Percentiles rank a stretch among this genome's conserved stretches.
These are phyloP conservation scores for Hebeloma cylindrosporum DNA, from an alignment of 768 basidiomycete species.

Conservation along the genomic window DNA sequence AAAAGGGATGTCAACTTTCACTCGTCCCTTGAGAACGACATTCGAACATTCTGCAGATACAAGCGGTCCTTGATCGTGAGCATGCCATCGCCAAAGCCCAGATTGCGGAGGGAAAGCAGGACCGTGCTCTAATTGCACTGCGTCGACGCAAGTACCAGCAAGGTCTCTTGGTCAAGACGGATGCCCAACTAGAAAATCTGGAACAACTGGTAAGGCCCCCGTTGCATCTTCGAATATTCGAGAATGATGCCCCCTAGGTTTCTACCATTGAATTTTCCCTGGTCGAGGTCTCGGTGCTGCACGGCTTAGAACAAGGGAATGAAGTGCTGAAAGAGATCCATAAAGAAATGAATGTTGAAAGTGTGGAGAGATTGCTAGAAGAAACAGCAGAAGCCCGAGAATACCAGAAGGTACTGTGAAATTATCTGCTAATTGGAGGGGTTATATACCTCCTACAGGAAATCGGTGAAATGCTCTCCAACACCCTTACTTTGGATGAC, in stretches of 20 bases:
- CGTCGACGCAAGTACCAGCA: constrained; percentile 95
- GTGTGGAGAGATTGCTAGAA: constrained; percentile 90
- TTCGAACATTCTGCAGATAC: constrained; percentile 56
- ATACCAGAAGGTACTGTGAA: constrained; percentile 74
- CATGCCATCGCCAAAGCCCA: constrained; percentile 86
- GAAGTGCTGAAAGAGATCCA: constrained; percentile 93
- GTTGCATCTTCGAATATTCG: constrained; percentile 19
- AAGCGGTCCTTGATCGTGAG: constrained; percentile 83
- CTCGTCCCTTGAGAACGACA: background rate
- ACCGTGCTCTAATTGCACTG: constrained; percentile 83
- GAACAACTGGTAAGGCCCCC: constrained; percentile 91
- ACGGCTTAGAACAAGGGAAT: constrained; percentile 91
- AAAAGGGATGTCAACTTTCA: constrained; percentile 55
- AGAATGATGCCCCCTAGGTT: constrained; percentile 52
- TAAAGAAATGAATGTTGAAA: constrained; percentile 88
- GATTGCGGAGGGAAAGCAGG: constrained; percentile 78
- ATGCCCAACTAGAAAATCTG: constrained; percentile 82
- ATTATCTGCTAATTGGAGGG: background rate
- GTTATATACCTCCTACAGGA: constrained; percentile 55
- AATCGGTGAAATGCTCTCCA: constrained; percentile 84
- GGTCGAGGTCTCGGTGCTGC: constrained; percentile 88
- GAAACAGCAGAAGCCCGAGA: constrained; percentile 91
- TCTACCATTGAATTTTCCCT: constrained; percentile 96
- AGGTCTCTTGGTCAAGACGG: constrained; percentile 81
- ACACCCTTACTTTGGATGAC: constrained; percentile 81